Evolutionary conservation across 768 basidiomycete species (phyloP).

Genomic region (Gloeostereum incarnatum): DNA sequence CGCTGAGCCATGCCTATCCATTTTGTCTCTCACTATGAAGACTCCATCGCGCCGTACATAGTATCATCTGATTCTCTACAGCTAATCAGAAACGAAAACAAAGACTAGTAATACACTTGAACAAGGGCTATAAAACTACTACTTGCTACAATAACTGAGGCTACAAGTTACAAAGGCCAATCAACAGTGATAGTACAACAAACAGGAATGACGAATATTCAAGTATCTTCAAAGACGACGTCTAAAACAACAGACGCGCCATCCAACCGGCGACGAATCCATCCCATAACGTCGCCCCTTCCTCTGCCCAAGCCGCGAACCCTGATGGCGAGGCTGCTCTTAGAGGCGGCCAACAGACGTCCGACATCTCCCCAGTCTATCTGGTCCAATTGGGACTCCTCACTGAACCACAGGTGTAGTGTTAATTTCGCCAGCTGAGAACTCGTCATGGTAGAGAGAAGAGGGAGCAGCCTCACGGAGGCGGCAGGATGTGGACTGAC

Average conservation of each 20-base stretch:
- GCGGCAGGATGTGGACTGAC: slow-evolving; percentile 8
- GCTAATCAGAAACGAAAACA: too few species aligned
- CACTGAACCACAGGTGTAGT: slow-evolving; percentile 23
- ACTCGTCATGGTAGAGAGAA: slow-evolving; percentile 17
- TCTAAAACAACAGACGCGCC: neutral
- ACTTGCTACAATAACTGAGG: too few species aligned
- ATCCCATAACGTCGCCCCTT: slow-evolving; percentile 14
- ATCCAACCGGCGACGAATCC: slow-evolving; percentile 18
- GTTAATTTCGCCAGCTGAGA: slow-evolving; percentile 11
- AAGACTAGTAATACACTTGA: too few species aligned
- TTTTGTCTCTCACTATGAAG: too few species aligned
- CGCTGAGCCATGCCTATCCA: too few species aligned
- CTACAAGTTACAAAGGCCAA: neutral
- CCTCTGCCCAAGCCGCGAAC: slow-evolving; percentile 22
- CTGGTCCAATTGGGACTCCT: slow-evolving; percentile 20
- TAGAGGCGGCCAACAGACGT: slow-evolving; percentile 10
- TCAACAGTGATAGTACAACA: too few species aligned
- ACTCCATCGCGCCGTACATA: too few species aligned
- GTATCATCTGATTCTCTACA: too few species aligned
- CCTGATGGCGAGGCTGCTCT: slow-evolving; percentile 13
- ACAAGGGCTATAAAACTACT: too few species aligned
- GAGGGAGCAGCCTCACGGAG: slow-evolving; percentile 15
- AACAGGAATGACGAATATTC: neutral
- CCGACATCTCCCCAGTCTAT: slow-evolving; percentile 21
- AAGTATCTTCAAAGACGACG: neutral